Conservation (phyloP, 768 basidiomycete species). For the Lanmaoa pseudosensibilis region DNA sequence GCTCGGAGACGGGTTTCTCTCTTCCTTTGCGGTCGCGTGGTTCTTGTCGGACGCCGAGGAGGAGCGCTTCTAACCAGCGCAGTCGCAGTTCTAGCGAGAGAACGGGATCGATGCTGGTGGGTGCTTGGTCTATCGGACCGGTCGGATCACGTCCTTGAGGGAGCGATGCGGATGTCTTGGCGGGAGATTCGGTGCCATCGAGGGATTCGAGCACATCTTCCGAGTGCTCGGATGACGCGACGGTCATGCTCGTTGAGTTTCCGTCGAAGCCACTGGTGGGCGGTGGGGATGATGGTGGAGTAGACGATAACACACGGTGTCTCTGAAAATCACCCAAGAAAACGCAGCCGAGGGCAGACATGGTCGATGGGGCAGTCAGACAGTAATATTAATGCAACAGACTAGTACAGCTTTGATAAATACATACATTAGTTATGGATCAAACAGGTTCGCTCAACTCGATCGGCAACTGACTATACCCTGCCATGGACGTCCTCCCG, state of each 20-base stretch:
- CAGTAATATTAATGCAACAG: too few species aligned
- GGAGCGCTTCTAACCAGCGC: conserved; percentile 77
- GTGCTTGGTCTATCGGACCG: background rate
- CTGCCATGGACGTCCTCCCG: conserved; percentile 42
- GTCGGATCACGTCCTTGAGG: conserved; percentile 7
- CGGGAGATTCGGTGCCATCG: conserved; percentile 20
- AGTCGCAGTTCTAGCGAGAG: conserved; percentile 74
- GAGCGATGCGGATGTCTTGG: conserved; percentile 12
- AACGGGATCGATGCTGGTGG: conserved; percentile 52
- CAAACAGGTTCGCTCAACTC: conserved; percentile 50
- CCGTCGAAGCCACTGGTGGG: conserved; percentile 15
- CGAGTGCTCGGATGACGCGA: conserved; percentile 9
- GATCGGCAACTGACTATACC: conserved; percentile 72
- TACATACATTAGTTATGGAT: background rate
- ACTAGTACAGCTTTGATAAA: background rate
- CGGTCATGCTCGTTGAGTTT: conserved; percentile 19
- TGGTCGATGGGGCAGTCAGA: background rate
- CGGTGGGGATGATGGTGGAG: conserved; percentile 49
- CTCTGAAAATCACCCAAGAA: conserved; percentile 79
- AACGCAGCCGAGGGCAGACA: conserved; percentile 70
- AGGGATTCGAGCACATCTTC: conserved; percentile 25
- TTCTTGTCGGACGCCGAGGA: conserved; percentile 61
- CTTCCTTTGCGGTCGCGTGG: conserved; percentile 42
- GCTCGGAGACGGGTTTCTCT: conserved; percentile 31
- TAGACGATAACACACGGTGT: conserved; percentile 58